These are phyloP conservation scores for Crithidia bombi DNA, from an alignment of 208 protist genomes.

Conservation along the genomic window DNA sequence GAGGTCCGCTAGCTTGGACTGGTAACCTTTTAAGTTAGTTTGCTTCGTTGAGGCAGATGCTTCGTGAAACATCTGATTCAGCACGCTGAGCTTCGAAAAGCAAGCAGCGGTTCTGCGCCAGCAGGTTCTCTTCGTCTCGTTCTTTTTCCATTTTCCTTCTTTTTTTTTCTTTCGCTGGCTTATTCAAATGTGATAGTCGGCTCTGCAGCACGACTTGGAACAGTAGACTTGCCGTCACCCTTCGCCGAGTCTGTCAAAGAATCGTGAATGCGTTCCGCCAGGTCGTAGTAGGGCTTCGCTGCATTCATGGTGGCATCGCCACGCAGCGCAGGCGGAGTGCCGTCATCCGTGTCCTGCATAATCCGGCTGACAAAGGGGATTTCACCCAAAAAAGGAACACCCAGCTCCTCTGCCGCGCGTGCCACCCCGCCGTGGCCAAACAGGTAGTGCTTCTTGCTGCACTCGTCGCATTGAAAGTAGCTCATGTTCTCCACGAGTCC, in stretches of 20 bases:
- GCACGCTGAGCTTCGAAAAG: too few species aligned
- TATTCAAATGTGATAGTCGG: slow-evolving; percentile 60
- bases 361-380: slow-evolving; percentile 93
- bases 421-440: slow-evolving; percentile 93
- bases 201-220: slow-evolving; percentile 14
- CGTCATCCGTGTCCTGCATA: slow-evolving; percentile 91
- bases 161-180: not conserved
- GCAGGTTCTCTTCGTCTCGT: too few species aligned
- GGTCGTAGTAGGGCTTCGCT: slow-evolving; percentile 85
- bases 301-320: slow-evolving; percentile 64
- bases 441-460: slow-evolving; percentile 87
- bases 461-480: slow-evolving; percentile 95
- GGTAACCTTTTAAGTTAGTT: too few species aligned
- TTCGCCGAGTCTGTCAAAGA: slow-evolving; percentile 21
- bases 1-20: too few species aligned
- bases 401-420: slow-evolving; percentile 83
- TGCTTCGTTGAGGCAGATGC: too few species aligned
- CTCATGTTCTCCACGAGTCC: slow-evolving; percentile 98
- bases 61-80: not conserved
- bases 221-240: not conserved
- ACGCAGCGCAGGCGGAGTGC: slow-evolving; percentile 88
- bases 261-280: slow-evolving; percentile 61
- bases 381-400: slow-evolving; percentile 91
- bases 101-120: too few species aligned
- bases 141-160: not conserved